phyloP scores from a whole-genome alignment of 305 asterid genomes.

The Fraxinus sp. region DNA sequence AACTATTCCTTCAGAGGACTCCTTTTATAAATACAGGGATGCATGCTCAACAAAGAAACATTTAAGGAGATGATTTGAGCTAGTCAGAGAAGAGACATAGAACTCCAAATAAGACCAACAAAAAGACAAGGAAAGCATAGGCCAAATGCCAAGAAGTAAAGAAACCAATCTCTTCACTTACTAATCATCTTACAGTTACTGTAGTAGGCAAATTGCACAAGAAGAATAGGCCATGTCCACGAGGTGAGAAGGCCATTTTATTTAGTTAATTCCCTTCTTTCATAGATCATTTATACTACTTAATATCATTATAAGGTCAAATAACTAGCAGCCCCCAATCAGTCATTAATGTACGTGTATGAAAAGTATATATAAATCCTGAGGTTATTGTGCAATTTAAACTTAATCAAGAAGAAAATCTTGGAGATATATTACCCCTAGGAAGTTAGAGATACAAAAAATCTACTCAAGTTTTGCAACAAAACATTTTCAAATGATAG shows the following conservation, averaged over 20 bases:
- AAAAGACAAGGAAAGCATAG: conserved; percentile 2
- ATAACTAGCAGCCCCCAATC: conserved; percentile 2
- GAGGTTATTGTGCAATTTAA: background rate
- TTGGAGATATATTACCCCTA: conserved; percentile 9
- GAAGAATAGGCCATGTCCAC: background rate
- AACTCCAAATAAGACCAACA: background rate
- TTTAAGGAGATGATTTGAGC: background rate
- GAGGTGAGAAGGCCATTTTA: conserved; percentile 7
- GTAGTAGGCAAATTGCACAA: background rate
- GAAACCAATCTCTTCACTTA: conserved; percentile 9
- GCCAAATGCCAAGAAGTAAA: background rate
- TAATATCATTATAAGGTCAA: background rate
- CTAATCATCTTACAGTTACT: conserved; percentile 6
- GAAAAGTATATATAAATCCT: conserved; percentile 7
- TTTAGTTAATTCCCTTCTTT: conserved; percentile 1
- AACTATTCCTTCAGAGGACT: conserved; percentile 28
- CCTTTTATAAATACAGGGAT: conserved; percentile 14
- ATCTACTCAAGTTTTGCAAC: background rate
- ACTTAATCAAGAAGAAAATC: background rate
- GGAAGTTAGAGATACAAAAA: background rate
- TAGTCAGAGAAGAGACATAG: background rate
- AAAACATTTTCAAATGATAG: background rate
- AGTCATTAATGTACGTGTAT: conserved; percentile 8
- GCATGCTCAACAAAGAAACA: conserved; percentile 18
- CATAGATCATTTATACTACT: conserved; percentile 9